These are phyloP conservation scores for Mortierella antarctica DNA, from an alignment of 192 early-diverging fungal species.

Conservation along the genomic window DNA sequence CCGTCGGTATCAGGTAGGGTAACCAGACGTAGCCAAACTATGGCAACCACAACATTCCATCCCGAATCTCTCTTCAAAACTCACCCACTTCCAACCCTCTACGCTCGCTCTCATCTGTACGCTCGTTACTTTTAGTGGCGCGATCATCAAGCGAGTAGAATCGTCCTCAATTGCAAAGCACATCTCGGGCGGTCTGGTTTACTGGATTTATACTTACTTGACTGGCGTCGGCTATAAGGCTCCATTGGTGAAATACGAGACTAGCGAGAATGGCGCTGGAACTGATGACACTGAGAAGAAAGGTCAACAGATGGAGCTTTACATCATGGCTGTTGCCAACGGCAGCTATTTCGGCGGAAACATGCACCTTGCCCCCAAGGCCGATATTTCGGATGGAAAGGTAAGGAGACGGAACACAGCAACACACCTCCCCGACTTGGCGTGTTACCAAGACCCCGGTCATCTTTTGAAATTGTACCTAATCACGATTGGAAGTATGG, in stretches of 20 bases:
- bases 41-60: neutral
- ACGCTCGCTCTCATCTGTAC: neutral
- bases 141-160: conserved; percentile 40
- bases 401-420: neutral
- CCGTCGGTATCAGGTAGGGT: conserved; percentile 31
- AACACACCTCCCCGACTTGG: neutral
- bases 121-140: conserved; percentile 10
- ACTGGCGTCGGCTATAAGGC: conserved; percentile 28
- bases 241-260: conserved; percentile 27
- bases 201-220: conserved; percentile 50
- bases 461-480: neutral
- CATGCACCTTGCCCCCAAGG: conserved; percentile 47
- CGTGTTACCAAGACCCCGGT: neutral
- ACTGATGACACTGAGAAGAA: neutral
- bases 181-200: conserved; percentile 35
- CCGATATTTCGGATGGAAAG: conserved; percentile 29
- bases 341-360: conserved; percentile 36
- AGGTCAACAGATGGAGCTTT: conserved; percentile 25
- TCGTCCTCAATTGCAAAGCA: conserved; percentile 37
- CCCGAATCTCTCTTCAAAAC: neutral
- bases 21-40: neutral
- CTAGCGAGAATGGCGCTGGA: neutral
- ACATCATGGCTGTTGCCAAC: conserved; percentile 50
- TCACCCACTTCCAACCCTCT: neutral
- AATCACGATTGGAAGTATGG: too few relatives aligned